phyloP scores from a whole-genome alignment of 371 early-diverging fungal species.

The Gilbertella persicaria region DNA sequence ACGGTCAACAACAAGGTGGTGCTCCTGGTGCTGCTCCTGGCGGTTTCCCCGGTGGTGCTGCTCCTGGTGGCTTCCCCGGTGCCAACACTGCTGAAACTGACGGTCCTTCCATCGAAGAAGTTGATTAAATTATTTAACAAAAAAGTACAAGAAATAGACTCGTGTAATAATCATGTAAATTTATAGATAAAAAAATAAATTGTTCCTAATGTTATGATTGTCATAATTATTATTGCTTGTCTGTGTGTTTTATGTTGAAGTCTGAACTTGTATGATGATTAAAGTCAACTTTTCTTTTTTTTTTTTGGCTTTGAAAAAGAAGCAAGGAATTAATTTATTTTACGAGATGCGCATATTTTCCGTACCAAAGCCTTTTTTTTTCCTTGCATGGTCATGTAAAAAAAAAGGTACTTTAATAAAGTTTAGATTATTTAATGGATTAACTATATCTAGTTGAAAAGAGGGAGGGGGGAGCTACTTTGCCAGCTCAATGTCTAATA shows the following conservation, averaged over 20 bases:
- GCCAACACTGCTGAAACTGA: constrained; percentile 78
- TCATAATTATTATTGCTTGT: too few relatives aligned
- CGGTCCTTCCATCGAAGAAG: constrained; percentile 52
- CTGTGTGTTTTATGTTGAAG: too few relatives aligned
- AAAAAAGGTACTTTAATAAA: too few relatives aligned
- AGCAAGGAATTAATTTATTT: not conserved
- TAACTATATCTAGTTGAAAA: too few relatives aligned
- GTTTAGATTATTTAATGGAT: too few relatives aligned
- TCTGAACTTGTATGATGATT: too few relatives aligned
- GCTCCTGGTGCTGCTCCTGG: constrained; percentile 52
- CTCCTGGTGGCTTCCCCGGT: constrained; percentile 80
- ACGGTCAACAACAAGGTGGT: constrained; percentile 50
- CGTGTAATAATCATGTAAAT: not conserved
- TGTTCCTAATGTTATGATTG: not conserved
- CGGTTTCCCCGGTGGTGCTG: constrained; percentile 70
- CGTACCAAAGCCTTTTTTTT: not conserved
- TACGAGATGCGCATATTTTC: not conserved
- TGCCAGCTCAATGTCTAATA: too few relatives aligned
- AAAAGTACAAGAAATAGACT: not conserved
- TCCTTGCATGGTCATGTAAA: not conserved
- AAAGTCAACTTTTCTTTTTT: too few relatives aligned
- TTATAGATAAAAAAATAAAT: not conserved
- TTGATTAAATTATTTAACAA: constrained; percentile 39
- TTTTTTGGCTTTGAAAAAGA: too few relatives aligned
- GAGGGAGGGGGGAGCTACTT: too few relatives aligned